Evolutionary conservation across 345 rosid genomes (phyloP).

Genomic region (Eucalyptus sp.): DNA sequence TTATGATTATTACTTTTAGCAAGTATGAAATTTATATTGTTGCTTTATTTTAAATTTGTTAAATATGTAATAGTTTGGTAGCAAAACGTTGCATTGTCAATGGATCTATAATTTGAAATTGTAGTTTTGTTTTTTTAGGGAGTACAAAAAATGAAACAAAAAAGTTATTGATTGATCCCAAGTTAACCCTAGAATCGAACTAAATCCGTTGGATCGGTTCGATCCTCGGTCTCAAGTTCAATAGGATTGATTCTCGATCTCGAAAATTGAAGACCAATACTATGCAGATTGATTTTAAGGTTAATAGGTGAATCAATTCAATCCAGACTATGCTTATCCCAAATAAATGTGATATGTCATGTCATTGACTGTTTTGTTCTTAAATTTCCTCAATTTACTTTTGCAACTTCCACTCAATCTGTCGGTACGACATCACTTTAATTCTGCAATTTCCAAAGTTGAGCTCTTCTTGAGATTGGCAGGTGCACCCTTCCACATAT

Average conservation of each 20-base stretch:
- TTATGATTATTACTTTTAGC: fast-evolving
- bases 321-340: too few species aligned
- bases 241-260: fast-evolving
- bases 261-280: too few species aligned
- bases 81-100: fast-evolving
- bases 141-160: too few species aligned
- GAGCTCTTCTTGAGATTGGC: neutral
- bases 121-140: fast-evolving
- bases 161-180: fast-evolving
- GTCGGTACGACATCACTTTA: neutral
- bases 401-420: neutral
- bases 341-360: neutral
- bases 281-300: too few species aligned
- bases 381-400: neutral
- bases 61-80: too few species aligned
- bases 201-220: fast-evolving
- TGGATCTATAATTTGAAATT: too few species aligned
- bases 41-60: too few species aligned
- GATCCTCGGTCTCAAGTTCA: fast-evolving
- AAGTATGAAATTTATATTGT: fast-evolving
- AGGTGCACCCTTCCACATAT: neutral
- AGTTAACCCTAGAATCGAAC: fast-evolving
- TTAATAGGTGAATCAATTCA: too few species aligned
- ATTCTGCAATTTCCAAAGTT: neutral
- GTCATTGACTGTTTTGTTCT: neutral